Evolutionary conservation across 495 filamentous ascomycete genomes (phyloP), one percentile per base, ranked within the genome.

Genomic region (Talaromyces thailandensis): DNA sequence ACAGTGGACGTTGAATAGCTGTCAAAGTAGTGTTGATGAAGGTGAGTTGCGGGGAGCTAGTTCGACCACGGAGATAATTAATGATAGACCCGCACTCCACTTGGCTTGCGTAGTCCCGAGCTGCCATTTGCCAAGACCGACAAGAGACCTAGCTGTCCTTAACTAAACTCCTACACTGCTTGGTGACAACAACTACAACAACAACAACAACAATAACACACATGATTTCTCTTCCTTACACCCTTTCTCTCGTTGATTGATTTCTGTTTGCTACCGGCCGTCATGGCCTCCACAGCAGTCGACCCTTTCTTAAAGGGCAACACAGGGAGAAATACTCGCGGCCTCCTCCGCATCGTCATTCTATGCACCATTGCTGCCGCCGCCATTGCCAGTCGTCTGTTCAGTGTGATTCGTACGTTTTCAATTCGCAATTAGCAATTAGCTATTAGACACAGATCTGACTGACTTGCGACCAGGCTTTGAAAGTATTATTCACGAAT

Each of bases 401-500:
- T 99, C 82, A 94, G 90, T 73, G 95, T 99, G 56, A 98, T 99
- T 73, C 87, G 91, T 95, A 87, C 73, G 91, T 81, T 63, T 65
- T 56, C 48, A 50, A 58, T 31, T 52, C 53, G 50, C 25, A 45
- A 23, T 43, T 48, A 37, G 21, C 12, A 29, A 28, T 51, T n/a
- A 7, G 12, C 57, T 55, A n/a, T n/a, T 43, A 60, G 69, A 67
- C 61, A 61, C 14, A 64, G 35, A 40, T 59, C 28, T 67, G 65
- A 76, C 43, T 84, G 69, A 83, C 60, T 35, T 31, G 14, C 9
- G 64, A 52, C 58, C 62, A 93, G 91, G 95, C 50, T 99, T 99
- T 70, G 95, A 99, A 78, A 96, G 92, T 76, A 98, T 99, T 72
- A 99, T 99, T 72, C 94, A 98, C 78, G 94, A 98, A 83, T 98